These are phyloP conservation scores for Chytriomyces sp. DNA, from an alignment of 192 early-diverging fungal species.

Conservation along the genomic window DNA sequence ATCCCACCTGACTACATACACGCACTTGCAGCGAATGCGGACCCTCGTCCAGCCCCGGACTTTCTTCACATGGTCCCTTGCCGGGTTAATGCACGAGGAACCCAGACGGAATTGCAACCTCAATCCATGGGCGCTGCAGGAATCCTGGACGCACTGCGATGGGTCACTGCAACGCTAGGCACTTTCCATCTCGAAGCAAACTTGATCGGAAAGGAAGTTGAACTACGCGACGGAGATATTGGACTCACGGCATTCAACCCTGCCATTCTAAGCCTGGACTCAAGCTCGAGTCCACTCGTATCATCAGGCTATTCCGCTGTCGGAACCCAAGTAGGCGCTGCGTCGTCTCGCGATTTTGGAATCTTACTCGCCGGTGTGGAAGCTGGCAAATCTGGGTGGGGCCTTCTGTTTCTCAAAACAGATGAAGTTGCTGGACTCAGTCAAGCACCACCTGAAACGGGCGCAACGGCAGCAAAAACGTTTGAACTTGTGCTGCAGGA, in stretches of 20 bases:
- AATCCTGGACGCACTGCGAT: slow-evolving; percentile 20
- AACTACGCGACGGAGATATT: slow-evolving; percentile 24
- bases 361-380: slow-evolving; percentile 12
- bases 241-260: slow-evolving; percentile 20
- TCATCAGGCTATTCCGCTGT: not conserved
- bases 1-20: slow-evolving; percentile 3
- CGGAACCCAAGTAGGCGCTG: not conserved
- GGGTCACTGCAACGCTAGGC: slow-evolving; percentile 26
- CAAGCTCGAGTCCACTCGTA: not conserved
- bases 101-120: too few species aligned
- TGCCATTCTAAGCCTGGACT: not conserved
- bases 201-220: slow-evolving; percentile 10
- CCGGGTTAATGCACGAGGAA: not conserved
- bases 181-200: slow-evolving; percentile 30
- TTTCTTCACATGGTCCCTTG: slow-evolving; percentile 17
- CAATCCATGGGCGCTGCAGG: not conserved
- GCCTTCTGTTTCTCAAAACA: slow-evolving; percentile 25
- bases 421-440: slow-evolving; percentile 34
- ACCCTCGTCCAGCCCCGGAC: slow-evolving; percentile 23
- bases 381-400: slow-evolving; percentile 22
- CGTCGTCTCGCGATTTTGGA: slow-evolving; percentile 6
- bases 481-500: slow-evolving; percentile 27
- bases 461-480: slow-evolving; percentile 12
- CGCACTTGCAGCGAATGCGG: not conserved
- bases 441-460: slow-evolving; percentile 31